Evolutionary conservation across 495 filamentous ascomycete species (phyloP), one percentile per base, ranked within the genome.

Genomic region (Penicillium paxilli): DNA sequence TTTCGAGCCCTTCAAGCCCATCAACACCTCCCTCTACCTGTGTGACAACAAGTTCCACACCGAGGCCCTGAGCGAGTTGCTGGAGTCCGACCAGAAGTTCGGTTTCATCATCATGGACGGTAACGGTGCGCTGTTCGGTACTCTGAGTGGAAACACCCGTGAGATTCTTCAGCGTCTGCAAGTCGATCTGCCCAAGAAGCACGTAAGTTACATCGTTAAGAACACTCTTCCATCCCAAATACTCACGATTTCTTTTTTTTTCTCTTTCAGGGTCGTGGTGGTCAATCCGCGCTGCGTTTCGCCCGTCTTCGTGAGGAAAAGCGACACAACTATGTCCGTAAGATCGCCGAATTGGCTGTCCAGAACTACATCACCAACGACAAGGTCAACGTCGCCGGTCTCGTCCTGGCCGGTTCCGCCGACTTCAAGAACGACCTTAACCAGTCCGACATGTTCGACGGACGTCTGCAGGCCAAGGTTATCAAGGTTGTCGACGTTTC

Each of bases 41-140:
- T 98, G 94, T 78, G 94, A 98, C 80, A 98, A 98, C 79, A 98
- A 98, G 66, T 98, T 98, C 78, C 94, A 98, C 69, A 98, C 94
- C 30, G 94, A 98, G 70, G 93, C 94, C 6, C 78, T 98, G 55
- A 92, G 90, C 52, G 94, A 98, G 78, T 83, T 98, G 53, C 85
- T 98, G 42, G 94, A 98, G 74, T 96, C 92, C 5, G 94, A 98
- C 71, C 92, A 96, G 78, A 96, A 96, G 75, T 98, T 98, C 65
- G 94, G 94, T 30, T 98, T 98, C 72, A 98, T 98, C 66, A 84
- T 98, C 73, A 98, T 98, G 95, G 94, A 98, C 66, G 94, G 94
- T 76, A 98, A 97, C 72, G 94, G 94, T 54, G 89, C 94, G 5
- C 84, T 98, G 20, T 98, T 98, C 66, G 94, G 95, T 47, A 98